Conservation (phyloP, 176 grass and related monocot genomes). For the Musa schizocarpa region DNA sequence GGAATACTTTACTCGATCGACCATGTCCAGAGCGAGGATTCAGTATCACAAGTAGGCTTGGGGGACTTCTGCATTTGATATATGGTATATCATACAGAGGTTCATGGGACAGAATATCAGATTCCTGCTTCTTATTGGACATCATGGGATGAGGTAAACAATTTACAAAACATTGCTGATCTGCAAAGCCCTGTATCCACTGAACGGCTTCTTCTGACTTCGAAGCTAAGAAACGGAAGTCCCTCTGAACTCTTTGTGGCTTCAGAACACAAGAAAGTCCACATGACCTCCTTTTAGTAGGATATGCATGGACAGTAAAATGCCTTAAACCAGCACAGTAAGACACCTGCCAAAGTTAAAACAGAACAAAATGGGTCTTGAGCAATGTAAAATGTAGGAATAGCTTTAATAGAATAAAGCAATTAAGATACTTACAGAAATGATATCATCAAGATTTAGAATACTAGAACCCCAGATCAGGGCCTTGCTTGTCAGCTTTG, state of each 20-base stretch:
- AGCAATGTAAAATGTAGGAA: conserved; percentile 18
- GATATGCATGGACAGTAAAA: conserved; percentile 81
- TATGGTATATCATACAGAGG: conserved; percentile 57
- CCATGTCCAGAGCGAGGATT: conserved; percentile 96
- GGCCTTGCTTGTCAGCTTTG: conserved; percentile 87
- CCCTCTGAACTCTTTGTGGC: conserved; percentile 49
- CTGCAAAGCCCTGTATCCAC: conserved; percentile 82
- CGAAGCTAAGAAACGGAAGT: conserved; percentile 75
- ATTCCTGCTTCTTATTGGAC: conserved; percentile 46
- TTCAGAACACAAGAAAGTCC: conserved; percentile 69
- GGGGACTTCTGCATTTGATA: conserved; percentile 72
- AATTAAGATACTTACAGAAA: conserved; percentile 73
- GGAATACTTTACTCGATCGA: conserved; percentile 83
- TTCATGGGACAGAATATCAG: conserved; percentile 40
- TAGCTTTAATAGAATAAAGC: neutral
- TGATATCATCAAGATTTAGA: conserved; percentile 63
- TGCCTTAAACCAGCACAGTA: conserved; percentile 52
- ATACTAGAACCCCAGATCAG: conserved; percentile 80
- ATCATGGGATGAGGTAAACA: conserved; percentile 42
- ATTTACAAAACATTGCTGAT: conserved; percentile 78
- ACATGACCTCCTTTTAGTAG: conserved; percentile 51
- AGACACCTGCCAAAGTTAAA: conserved; percentile 53
- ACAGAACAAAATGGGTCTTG: conserved; percentile 10
- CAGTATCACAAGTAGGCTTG: conserved; percentile 83
- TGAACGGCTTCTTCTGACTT: conserved; percentile 55